phyloP scores from a whole-genome alignment of 192 early-diverging fungal species.

The Funneliformis geosporum region DNA sequence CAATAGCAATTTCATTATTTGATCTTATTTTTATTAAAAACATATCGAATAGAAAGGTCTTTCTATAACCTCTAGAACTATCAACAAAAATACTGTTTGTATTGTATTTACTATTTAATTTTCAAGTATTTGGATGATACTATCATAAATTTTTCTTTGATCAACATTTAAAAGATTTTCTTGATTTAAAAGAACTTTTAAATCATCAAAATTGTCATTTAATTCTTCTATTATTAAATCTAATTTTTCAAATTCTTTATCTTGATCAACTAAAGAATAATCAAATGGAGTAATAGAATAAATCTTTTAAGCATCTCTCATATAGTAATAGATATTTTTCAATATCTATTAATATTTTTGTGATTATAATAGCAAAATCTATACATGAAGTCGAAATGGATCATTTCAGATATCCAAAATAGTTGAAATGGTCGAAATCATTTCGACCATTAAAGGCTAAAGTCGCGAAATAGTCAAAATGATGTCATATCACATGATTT shows the following conservation, averaged over 20 bases:
- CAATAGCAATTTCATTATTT: constrained; percentile 3
- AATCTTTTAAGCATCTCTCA: background rate
- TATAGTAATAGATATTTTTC: background rate
- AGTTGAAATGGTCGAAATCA: too few relatives aligned
- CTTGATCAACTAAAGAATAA: background rate
- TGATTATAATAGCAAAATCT: background rate
- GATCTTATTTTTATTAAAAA: constrained; percentile 19
- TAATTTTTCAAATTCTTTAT: background rate
- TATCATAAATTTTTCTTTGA: constrained; percentile 14
- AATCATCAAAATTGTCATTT: background rate
- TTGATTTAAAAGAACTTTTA: background rate
- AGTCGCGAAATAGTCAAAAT: too few relatives aligned
- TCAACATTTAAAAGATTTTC: background rate
- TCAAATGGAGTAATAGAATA: background rate
- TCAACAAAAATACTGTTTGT: constrained; percentile 28
- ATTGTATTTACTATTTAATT: background rate
- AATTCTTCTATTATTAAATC: background rate
- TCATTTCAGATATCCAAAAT: too few relatives aligned
- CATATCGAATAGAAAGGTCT: constrained; percentile 37
- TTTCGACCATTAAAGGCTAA: too few relatives aligned
- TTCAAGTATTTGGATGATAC: background rate
- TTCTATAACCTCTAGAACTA: constrained; percentile 34
- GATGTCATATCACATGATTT: too few relatives aligned
- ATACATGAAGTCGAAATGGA: too few relatives aligned
- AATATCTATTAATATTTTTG: background rate